These are phyloP conservation scores for Solanum chilense DNA, from an alignment of 257 asterid species.

Conservation along the genomic window DNA sequence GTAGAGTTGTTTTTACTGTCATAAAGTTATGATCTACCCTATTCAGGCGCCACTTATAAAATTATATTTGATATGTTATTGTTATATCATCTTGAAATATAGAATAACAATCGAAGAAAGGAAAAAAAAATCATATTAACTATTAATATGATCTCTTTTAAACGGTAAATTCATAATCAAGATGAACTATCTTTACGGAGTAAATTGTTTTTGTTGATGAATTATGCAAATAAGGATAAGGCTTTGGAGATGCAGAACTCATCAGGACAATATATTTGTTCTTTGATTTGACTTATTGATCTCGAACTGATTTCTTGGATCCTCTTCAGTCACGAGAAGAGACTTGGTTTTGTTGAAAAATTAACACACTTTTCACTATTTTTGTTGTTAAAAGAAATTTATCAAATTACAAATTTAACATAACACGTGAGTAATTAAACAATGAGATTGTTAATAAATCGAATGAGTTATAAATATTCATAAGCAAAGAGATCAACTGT, in stretches of 20 bases:
- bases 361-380: not conserved
- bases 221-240: not conserved
- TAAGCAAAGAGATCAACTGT: not conserved
- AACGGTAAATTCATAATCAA: accelerated
- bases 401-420: accelerated
- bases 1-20: too few relatives aligned
- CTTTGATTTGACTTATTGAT: not conserved
- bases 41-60: too few relatives aligned
- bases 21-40: too few relatives aligned
- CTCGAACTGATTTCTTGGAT: not conserved
- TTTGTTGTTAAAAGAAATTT: accelerated
- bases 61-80: not conserved
- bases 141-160: not conserved
- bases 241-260: not conserved
- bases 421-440: not conserved
- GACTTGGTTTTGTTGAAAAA: not conserved
- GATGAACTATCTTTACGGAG: not conserved
- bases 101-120: not conserved
- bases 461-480: not conserved
- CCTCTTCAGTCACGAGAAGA: not conserved
- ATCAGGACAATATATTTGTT: not conserved
- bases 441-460: too few relatives aligned
- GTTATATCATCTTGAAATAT: not conserved
- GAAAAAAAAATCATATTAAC: not conserved
- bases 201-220: not conserved